Percentiles rank a stretch among this genome's conserved stretches.
Conservation (phyloP, 164 flowering plant species). For the Nymphaea colorata region DNA sequence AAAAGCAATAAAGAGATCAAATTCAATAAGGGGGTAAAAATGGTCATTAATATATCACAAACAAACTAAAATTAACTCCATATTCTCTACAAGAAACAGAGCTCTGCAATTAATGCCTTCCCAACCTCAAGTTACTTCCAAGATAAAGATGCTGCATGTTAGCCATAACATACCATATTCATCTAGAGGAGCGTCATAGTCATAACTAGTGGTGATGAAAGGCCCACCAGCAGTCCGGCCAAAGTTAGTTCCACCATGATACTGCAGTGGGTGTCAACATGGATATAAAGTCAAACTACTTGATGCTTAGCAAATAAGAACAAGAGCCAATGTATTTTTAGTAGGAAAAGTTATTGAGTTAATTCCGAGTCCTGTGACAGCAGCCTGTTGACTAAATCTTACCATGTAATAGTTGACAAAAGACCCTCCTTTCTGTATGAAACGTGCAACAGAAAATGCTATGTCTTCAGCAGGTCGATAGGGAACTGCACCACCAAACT, state of each 20-base stretch:
- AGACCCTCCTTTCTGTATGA: constrained; percentile 91
- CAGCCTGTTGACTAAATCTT: constrained; percentile 4
- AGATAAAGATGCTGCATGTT: neutral
- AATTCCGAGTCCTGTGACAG: neutral
- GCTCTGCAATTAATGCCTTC: neutral
- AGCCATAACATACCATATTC: constrained; percentile 65
- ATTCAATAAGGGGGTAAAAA: too few relatives aligned
- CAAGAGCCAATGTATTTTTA: too few relatives aligned
- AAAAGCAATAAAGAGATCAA: neutral
- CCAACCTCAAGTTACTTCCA: neutral
- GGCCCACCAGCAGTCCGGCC: constrained; percentile 99
- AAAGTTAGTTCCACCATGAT: constrained; percentile 98
- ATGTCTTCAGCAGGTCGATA: constrained; percentile 84
- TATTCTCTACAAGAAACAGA: neutral
- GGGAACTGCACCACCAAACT: constrained; percentile 92
- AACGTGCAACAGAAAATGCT: constrained; percentile 90
- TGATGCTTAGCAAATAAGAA: neutral
- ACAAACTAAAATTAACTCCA: neutral
- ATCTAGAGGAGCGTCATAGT: constrained; percentile 98
- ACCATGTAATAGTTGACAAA: constrained; percentile 87
- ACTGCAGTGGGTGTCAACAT: constrained; percentile 16
- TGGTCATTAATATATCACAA: neutral
- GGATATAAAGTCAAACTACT: neutral
- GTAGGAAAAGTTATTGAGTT: neutral
- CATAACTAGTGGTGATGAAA: constrained; percentile 95